Conservation (phyloP, 106 monocot species). For the Phalaenopsis aphrodite region DNA sequence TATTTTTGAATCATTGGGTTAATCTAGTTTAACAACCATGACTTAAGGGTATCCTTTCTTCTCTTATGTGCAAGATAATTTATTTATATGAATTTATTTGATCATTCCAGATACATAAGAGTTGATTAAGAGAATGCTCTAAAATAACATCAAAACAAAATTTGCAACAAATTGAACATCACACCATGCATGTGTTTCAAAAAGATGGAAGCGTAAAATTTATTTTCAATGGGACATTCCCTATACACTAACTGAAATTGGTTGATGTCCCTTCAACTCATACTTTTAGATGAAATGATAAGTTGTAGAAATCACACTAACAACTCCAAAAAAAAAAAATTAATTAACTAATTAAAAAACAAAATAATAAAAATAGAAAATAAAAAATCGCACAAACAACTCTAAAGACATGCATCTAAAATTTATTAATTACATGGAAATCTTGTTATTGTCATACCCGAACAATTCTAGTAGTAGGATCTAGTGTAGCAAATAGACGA, state of each 20-base stretch:
- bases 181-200: neutral
- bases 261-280: neutral
- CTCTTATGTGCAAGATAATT: neutral
- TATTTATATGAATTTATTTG: neutral
- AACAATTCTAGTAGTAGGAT: constrained; percentile 96
- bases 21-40: neutral
- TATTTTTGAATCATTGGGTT: neutral
- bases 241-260: neutral
- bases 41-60: neutral
- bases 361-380: no score
- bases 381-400: neutral
- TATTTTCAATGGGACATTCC: neutral
- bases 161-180: neutral
- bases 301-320: neutral
- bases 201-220: neutral
- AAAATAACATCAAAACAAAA: neutral
- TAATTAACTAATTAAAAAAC: no score
- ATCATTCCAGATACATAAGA: neutral
- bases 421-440: neutral
- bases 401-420: neutral
- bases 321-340: neutral
- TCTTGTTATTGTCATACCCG: constrained; percentile 23
- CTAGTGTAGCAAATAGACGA: constrained; percentile 88
- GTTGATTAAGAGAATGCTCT: neutral
- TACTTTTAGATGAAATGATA: neutral